A percentile compares a stretch with the other conserved stretches of the same genome.
phyloP scores from a whole-genome alignment of 2,329 filamentous ascomycete species.

The Ophiosphaerella narmari region DNA sequence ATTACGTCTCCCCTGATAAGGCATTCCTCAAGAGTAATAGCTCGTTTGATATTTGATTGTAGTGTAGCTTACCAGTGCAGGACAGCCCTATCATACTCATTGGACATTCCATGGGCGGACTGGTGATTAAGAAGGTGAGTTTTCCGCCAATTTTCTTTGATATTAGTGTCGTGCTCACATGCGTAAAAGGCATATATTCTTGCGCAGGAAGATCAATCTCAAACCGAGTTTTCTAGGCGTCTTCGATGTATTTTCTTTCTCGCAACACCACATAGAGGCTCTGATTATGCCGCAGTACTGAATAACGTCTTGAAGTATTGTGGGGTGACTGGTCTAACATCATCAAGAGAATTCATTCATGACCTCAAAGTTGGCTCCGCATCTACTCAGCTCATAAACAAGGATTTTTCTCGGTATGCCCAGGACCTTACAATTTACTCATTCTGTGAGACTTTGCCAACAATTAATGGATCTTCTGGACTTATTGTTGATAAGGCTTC shows the following conservation, averaged over 20 bases:
- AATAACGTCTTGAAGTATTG: background rate
- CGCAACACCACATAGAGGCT: slow-evolving; percentile 7
- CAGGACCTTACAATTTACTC: background rate
- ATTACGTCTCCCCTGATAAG: slow-evolving; percentile 1
- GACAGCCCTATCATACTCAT: slow-evolving; percentile 5
- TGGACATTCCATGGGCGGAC: slow-evolving; percentile 6
- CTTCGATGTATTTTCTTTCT: slow-evolving; percentile 3
- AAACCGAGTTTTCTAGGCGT: background rate
- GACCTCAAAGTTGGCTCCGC: background rate
- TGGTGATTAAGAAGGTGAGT: slow-evolving; percentile 3
- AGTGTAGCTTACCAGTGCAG: background rate
- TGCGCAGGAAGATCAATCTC: background rate
- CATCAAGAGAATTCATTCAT: background rate
- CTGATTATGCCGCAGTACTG: slow-evolving; percentile 1
- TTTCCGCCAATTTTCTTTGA: background rate
- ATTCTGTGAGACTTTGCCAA: slow-evolving; percentile 1
- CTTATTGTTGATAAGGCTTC: background rate
- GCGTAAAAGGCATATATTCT: slow-evolving; percentile 1
- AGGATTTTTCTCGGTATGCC: background rate
- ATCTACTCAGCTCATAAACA: background rate
- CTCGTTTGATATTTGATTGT: background rate
- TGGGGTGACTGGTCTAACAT: background rate
- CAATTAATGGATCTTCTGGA: background rate
- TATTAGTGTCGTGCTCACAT: background rate
- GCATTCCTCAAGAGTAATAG: background rate